A percentile compares a stretch with the other conserved stretches of the same genome.
Evolutionary conservation across 495 filamentous ascomycete genomes (phyloP).

Genomic region (Penicillium subrubescens): DNA sequence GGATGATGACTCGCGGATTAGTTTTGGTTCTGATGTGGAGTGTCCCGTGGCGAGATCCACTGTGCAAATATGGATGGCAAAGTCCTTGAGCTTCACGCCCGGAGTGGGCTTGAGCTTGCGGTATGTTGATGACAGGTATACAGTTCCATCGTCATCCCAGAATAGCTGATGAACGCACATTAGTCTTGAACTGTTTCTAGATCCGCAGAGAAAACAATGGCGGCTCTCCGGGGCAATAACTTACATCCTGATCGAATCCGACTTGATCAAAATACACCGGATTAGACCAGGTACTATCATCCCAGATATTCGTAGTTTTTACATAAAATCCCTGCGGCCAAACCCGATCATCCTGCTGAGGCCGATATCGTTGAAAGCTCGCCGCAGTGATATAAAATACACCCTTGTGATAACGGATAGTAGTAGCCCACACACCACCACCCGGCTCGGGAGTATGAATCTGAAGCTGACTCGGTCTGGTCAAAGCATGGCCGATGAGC

Average conservation of each 20-base stretch:
- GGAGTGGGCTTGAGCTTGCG: constrained; percentile 34
- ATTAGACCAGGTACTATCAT: constrained; percentile 49
- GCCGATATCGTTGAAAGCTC: constrained; percentile 44
- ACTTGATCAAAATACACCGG: constrained; percentile 52
- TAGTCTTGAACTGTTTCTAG: not conserved
- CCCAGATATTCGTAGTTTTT: constrained; percentile 49
- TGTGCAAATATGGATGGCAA: constrained; percentile 43
- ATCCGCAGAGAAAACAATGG: not conserved
- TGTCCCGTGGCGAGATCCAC: constrained; percentile 40
- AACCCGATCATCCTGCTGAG: constrained; percentile 45
- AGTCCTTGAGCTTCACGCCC: constrained; percentile 34
- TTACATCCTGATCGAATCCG: constrained; percentile 50
- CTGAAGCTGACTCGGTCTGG: constrained; percentile 59
- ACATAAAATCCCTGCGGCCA: constrained; percentile 54
- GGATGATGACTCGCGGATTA: constrained; percentile 58
- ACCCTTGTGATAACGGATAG: constrained; percentile 41
- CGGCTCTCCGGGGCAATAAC: constrained; percentile 6
- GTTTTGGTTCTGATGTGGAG: constrained; percentile 38
- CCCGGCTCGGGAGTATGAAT: constrained; percentile 58
- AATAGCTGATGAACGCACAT: constrained; percentile 30
- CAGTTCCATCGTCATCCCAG: constrained; percentile 43
- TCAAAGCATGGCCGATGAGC: constrained; percentile 59
- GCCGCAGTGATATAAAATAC: constrained; percentile 47
- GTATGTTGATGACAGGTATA: constrained; percentile 43
- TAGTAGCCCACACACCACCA: constrained; percentile 50